These are phyloP conservation scores for Pythium rishiriense DNA, from an alignment of 352 stramenopile species.

Conservation along the genomic window DNA sequence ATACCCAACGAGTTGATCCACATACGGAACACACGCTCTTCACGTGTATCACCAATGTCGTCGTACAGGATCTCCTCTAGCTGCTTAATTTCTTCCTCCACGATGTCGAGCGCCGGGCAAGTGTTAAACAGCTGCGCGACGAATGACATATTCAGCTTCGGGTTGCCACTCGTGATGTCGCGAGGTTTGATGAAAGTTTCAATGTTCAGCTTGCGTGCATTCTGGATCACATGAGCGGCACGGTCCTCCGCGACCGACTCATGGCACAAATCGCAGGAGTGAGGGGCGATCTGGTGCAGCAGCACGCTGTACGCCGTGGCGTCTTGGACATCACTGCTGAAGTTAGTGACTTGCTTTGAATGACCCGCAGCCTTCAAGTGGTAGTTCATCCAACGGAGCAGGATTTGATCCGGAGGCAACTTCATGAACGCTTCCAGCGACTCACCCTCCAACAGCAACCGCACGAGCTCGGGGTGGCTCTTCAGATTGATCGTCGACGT, in stretches of 20 bases:
- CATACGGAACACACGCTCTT: conserved; percentile 90
- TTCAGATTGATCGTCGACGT: conserved; percentile 92
- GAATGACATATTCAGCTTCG: conserved; percentile 92
- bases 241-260: conserved; percentile 61
- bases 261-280: conserved; percentile 64
- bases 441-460: conserved; percentile 84
- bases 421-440: conserved; percentile 89
- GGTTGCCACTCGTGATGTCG: conserved; percentile 91
- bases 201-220: conserved; percentile 78
- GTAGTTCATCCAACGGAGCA: conserved; percentile 95
- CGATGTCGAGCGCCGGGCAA: conserved; percentile 79
- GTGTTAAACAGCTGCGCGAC: conserved; percentile 92
- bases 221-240: conserved; percentile 81
- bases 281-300: conserved; percentile 84
- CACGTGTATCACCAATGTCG: conserved; percentile 81
- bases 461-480: conserved; percentile 90
- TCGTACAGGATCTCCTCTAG: conserved; percentile 89
- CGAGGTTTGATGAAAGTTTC: conserved; percentile 92
- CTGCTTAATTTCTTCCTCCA: conserved; percentile 85
- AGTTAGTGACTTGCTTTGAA: conserved; percentile 77
- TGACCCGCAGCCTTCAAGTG: conserved; percentile 82
- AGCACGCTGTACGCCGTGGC: conserved; percentile 86
- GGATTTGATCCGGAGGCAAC: conserved; percentile 88
- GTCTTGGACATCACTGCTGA: conserved; percentile 80
- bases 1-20: conserved; percentile 94